A percentile compares a stretch with the other conserved stretches of the same genome.
Evolutionary conservation across 2,329 filamentous ascomycete genomes (phyloP).

Genomic region (Cercospora janseana): DNA sequence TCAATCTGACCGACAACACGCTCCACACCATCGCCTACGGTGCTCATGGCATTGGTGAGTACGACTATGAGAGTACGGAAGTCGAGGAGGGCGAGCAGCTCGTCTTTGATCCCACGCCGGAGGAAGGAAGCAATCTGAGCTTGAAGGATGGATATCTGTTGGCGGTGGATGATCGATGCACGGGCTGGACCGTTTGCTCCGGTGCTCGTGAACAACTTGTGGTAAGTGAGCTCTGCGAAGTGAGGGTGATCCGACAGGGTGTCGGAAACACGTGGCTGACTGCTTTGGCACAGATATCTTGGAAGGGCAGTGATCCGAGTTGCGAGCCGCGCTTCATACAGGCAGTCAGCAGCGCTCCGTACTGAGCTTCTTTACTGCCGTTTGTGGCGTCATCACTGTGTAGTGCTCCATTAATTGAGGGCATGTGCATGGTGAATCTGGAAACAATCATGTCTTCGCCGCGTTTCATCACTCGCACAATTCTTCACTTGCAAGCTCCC

Average conservation of each 20-base stretch:
- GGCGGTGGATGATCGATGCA: slow-evolving; percentile 38
- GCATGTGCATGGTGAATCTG: no score
- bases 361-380: slow-evolving; percentile 27
- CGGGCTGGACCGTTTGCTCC: slow-evolving; percentile 43
- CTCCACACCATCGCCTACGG: slow-evolving; percentile 36
- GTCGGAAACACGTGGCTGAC: no score
- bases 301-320: slow-evolving; percentile 39
- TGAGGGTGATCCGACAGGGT: neutral
- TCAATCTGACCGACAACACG: slow-evolving; percentile 39
- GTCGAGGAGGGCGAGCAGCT: slow-evolving; percentile 34
- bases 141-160: slow-evolving; percentile 41
- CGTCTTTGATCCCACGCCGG: slow-evolving; percentile 35
- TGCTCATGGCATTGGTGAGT: slow-evolving; percentile 28
- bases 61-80: slow-evolving; percentile 36
- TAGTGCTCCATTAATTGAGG: no score
- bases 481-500: no score
- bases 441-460: no score
- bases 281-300: slow-evolving; percentile 33
- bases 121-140: slow-evolving; percentile 38
- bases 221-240: slow-evolving; percentile 30
- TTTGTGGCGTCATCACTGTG: no score
- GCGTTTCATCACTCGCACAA: no score
- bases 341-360: slow-evolving; percentile 41
- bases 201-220: slow-evolving; percentile 36
- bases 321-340: slow-evolving; percentile 42